Base-by-base conservation (phyloP, 192 early-diverging fungal species). In the Backusella macrospora region DNA sequence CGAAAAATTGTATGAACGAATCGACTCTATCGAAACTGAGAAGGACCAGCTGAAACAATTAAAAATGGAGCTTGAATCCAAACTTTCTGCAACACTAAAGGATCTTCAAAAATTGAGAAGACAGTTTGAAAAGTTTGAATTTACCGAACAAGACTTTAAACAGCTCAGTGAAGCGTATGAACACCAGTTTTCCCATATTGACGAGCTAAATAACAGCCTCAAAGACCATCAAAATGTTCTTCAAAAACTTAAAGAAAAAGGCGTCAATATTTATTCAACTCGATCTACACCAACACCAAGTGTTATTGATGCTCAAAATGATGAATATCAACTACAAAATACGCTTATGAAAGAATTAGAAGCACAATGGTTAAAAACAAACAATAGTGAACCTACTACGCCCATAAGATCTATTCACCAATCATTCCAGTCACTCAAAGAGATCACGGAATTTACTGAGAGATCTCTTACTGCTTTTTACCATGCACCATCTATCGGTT, bases 261-360 rank as follows among this genome's bases (percentile, higher is more conserved):
- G 75, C 26, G 38, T 76, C 0, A 40, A 29, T n/a, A 63, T 76
- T 14, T 12, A 64, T 18, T 69, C 80, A 8, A n/a, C 70, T 21
- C 43, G 29, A 13, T 62, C 62, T 15, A 73, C 75, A 39, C 71
- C 80, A 29, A 65, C 76, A 21, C 55, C 68, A 14, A 81, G 80
- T 44, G 38, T 29, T 7, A 67, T 62, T 44, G 45, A 42, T 45
- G 73, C 62, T 1, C 16, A 68, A 9, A 23, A 26, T 21, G 21
- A 65, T 12, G 23, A 40, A 18, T 40, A 47, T 21, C 29, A 42
- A 38, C 62, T 71, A 3, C 55, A 29, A 47, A 68, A 46, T 43
- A 68, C 84, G 18, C 79, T 89, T 26, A 65, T 89, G 40, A 79
- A 72, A 44, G 87, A 89, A 65, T 70, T 89, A 5, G 87, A 89